Percentiles rank a stretch among this genome's conserved stretches.
Evolutionary conservation across 169 alveolate genomes (phyloP).

Genomic region (Amoebophrya sp.): DNA sequence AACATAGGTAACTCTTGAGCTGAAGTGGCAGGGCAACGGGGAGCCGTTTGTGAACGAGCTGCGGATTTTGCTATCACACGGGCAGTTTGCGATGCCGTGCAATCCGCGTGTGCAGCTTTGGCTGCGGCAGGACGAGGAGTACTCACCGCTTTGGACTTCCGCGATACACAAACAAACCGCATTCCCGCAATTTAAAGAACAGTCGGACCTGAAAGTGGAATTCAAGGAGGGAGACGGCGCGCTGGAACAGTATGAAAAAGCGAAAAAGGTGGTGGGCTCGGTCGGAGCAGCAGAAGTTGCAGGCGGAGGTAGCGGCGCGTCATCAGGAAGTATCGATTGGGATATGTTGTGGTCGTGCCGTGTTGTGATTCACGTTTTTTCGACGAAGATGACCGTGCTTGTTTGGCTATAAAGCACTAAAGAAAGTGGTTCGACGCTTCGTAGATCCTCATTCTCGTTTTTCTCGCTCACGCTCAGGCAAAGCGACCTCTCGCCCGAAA

Average conservation of each 20-base stretch:
- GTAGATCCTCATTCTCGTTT: no score
- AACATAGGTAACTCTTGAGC: background rate
- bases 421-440: no score
- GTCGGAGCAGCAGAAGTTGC: background rate
- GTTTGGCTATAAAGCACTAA: no score
- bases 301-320: no score
- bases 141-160: background rate
- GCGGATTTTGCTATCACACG: background rate
- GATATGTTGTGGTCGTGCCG: no score
- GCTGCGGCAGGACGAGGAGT: background rate
- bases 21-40: slow-evolving; percentile 1
- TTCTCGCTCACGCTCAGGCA: no score
- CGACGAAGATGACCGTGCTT: no score
- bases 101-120: background rate
- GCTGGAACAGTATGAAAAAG: background rate
- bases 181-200: background rate
- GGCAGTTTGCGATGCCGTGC: background rate
- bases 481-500: no score
- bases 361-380: no score
- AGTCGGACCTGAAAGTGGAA: background rate
- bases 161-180: background rate
- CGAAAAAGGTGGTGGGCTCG: background rate
- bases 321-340: no score
- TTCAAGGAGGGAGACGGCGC: background rate
- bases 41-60: background rate